Conservation (phyloP, 805 yeast genomes). For the Ogataea saltuana region DNA sequence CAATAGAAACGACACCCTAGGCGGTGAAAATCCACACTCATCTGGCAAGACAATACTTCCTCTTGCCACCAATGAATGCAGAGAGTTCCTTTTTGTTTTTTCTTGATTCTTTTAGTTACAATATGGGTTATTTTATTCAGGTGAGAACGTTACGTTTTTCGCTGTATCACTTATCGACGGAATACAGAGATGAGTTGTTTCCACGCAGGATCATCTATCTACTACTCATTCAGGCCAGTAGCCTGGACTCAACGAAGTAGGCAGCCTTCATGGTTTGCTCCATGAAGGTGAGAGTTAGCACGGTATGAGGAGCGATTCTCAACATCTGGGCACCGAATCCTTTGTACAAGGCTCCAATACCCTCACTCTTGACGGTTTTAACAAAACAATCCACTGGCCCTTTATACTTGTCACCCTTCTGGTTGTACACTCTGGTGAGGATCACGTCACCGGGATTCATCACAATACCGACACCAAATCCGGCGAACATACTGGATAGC, state of each 20-base stretch:
- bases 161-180: no score
- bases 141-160: no score
- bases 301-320: conserved; percentile 94
- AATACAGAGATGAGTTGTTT: no score
- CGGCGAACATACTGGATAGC: conserved; percentile 72
- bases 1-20: not conserved
- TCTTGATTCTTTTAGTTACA: not conserved
- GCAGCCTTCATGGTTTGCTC: conserved; percentile 83
- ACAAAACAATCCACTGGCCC: conserved; percentile 88
- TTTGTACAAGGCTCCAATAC: conserved; percentile 84
- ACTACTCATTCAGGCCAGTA: conserved; percentile 14
- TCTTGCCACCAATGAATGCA: no score
- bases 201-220: no score
- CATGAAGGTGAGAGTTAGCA: conserved; percentile 88
- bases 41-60: no score
- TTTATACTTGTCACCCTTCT: conserved; percentile 79
- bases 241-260: conserved; percentile 41
- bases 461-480: conserved; percentile 88
- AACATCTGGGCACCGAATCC: conserved; percentile 93
- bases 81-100: not conserved
- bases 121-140: not conserved
- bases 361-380: conserved; percentile 82
- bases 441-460: conserved; percentile 99
- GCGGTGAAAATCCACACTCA: no score
- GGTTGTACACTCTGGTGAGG: conserved; percentile 92